Percentiles rank a stretch among this genome's conserved stretches.
phyloP scores from a whole-genome alignment of 148 eudicot genomes.

The Chenopodium quinoa region DNA sequence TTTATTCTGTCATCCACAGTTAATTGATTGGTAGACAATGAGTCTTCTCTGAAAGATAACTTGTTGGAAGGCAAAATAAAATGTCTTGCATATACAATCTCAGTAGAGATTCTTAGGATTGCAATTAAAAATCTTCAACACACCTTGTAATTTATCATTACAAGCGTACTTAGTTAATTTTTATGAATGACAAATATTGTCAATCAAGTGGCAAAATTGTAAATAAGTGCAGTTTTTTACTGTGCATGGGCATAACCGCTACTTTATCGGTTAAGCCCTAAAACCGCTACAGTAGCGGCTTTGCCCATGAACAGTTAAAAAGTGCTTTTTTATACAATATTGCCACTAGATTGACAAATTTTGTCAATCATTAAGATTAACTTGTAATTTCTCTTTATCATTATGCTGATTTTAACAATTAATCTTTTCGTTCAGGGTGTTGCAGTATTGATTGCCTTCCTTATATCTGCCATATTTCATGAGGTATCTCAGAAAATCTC shows the following conservation, averaged over 20 bases:
- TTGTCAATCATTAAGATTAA: no score
- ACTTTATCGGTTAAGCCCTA: no score
- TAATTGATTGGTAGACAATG: background rate
- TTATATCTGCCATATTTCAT: conserved; percentile 85
- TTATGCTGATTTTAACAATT: background rate
- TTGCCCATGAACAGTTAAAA: no score
- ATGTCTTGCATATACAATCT: background rate
- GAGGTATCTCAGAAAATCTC: conserved; percentile 53
- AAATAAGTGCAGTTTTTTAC: no score
- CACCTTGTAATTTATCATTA: background rate
- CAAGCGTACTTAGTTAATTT: no score
- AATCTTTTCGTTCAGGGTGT: conserved; percentile 50
- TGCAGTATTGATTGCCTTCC: conserved; percentile 72
- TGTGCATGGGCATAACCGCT: no score
- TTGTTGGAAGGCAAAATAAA: background rate
- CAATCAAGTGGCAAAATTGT: no score
- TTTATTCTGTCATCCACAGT: background rate
- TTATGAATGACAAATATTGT: no score
- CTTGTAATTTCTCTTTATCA: background rate
- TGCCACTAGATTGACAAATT: no score
- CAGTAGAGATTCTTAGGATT: background rate
- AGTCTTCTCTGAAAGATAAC: background rate
- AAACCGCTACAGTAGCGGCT: no score
- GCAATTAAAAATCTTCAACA: background rate
- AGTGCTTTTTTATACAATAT: no score